phyloP scores from a whole-genome alignment of 2,329 filamentous ascomycete species.

The Ceratocystis smalleyi region DNA sequence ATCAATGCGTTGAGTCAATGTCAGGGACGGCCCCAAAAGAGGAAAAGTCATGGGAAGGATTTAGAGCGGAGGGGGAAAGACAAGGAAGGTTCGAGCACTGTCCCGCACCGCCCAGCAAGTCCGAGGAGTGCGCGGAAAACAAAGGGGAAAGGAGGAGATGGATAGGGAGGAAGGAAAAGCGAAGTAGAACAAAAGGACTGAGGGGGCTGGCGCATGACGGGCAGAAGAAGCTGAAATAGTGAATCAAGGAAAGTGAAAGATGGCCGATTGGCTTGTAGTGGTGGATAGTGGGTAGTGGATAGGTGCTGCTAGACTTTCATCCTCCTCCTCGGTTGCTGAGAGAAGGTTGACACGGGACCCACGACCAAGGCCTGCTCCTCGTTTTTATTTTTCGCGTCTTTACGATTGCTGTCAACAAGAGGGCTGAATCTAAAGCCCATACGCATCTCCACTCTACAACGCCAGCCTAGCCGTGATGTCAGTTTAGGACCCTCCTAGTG shows the following conservation, averaged over 20 bases:
- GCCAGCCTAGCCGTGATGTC: background rate
- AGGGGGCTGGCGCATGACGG: background rate
- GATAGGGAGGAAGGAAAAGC: background rate
- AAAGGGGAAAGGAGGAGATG: background rate
- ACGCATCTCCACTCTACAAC: background rate
- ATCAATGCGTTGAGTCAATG: background rate
- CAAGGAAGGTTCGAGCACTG: background rate
- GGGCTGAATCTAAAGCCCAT: too few relatives aligned
- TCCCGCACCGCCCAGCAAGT: background rate
- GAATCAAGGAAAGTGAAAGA: background rate
- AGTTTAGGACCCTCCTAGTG: background rate
- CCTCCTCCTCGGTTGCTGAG: too few relatives aligned
- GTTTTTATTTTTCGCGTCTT: too few relatives aligned
- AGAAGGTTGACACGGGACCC: too few relatives aligned
- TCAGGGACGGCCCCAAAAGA: background rate
- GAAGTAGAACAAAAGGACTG: background rate
- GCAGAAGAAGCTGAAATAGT: background rate
- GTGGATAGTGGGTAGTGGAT: background rate
- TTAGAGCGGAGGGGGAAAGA: conserved; percentile 3
- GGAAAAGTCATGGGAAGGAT: conserved; percentile 4
- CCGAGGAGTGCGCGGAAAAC: background rate
- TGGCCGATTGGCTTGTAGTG: too few relatives aligned
- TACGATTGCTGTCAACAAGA: too few relatives aligned
- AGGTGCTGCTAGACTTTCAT: background rate
- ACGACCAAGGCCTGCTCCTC: too few relatives aligned